Base-by-base conservation (phyloP, 257 asterid species). In the Asclepias syriaca region DNA sequence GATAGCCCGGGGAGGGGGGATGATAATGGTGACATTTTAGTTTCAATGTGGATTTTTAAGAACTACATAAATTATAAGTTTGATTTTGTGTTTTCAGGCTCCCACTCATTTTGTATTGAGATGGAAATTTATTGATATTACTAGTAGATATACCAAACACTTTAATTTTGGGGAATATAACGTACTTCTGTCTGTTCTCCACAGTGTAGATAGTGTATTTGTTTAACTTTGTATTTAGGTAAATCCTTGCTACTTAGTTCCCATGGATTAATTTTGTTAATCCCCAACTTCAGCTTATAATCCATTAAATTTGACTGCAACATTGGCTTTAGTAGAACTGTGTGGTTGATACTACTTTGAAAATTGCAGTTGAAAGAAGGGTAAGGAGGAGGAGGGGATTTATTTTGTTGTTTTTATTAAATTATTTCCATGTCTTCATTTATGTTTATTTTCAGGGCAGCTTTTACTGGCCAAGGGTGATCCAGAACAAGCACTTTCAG, bases 401-500 rank as follows among this genome's bases (percentile, higher is more conserved):
- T 2, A 48, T 16, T 48, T 61, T 61, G 21, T 53, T 58, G 39
- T 43, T 74, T 74, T 77, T 65, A 16, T 53, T 73, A 71, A 45
- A 21, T 2, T 5, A 40, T 49, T 60, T 39, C 39, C 34, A 22
- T 54, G 55, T 75, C 67, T 37, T 72, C 66, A 50, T 72, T 46
- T 75, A 22, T 75, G 69, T 43, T 61, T 72, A 75, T 77, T 74
- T 75, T 60, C 87, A 94, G 99, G 99, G 67, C 99, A 95, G 86
- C 98, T 92, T 77, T 87, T 92, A 68, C 89, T 95, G 83, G 99
- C 98, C 68, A 95, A 88, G 84, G 98, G 99, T 74, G 99, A 95
- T 59, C 74, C 81, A 66, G 99, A 95, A 49, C 99, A 92, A 77
- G 98, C 99, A 75, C 90, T 84, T 77, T 82, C 87, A 64, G 98